phyloP scores from a whole-genome alignment of 1,284 basidiomycete species.

The Hemileia vastatrix region DNA sequence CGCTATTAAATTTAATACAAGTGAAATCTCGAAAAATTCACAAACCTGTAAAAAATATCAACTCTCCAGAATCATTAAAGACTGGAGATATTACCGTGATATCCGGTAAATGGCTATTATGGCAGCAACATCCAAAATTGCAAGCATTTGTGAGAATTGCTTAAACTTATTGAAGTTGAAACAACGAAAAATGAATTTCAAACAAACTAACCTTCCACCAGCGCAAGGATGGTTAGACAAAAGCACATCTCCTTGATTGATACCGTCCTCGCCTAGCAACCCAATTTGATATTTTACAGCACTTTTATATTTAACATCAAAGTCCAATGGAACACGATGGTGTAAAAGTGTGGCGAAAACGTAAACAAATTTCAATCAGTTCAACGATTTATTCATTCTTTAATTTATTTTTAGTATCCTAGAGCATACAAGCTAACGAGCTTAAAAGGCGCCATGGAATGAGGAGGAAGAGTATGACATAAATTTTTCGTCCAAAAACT shows the following conservation, averaged over 20 bases:
- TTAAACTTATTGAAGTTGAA: background rate
- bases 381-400: too few relatives aligned
- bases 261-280: slow-evolving; percentile 52
- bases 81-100: slow-evolving; percentile 21
- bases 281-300: slow-evolving; percentile 84
- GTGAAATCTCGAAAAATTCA: background rate
- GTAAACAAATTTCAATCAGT: too few relatives aligned
- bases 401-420: too few relatives aligned
- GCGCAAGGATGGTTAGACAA: slow-evolving; percentile 83
- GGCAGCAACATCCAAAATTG: background rate
- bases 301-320: slow-evolving; percentile 50
- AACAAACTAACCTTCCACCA: slow-evolving; percentile 51
- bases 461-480: background rate
- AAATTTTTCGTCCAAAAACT: background rate
- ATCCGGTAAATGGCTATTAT: slow-evolving; percentile 36
- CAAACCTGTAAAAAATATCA: slow-evolving; percentile 19
- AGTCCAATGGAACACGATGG: slow-evolving; percentile 45
- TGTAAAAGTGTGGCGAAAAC: background rate
- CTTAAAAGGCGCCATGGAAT: slow-evolving; percentile 43
- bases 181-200: background rate
- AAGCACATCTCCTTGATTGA: slow-evolving; percentile 77
- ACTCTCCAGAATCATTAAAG: slow-evolving; percentile 2
- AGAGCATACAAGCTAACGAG: too few relatives aligned
- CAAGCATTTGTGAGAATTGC: too few relatives aligned
- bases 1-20: background rate